Base-by-base conservation (phyloP, 345 rosid species). In the Rhizophora mangle region DNA sequence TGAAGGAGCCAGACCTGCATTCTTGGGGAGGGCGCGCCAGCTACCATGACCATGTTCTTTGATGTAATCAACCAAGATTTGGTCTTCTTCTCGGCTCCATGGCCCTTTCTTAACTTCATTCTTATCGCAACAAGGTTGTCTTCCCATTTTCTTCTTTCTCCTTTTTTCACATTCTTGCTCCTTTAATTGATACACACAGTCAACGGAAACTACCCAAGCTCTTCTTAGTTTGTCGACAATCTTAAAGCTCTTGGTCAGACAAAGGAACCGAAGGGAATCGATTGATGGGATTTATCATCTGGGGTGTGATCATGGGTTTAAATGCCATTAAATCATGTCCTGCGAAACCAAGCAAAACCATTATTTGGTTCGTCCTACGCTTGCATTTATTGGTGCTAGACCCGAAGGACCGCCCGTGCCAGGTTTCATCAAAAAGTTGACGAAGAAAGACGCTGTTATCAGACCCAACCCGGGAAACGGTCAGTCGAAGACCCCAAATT, bases 1-100 rank as follows among this genome's bases (percentile, higher is more conserved):
- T 37, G 36, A 64, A 18, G n/a, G 21, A 27, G 7, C 47, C 20
- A 13, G 26, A 73, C 98, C 95, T 2, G 96, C 98, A 83, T 92
- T 87, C 74, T 88, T 83, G 10, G 98, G 98, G 46, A 92, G 91
- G 9, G 91, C 85, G 65, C 96, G 87, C 98, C 98, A 92, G 62
- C 87, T 88, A 22, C 98, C 93, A 55, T 80, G 88, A 5, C 98
- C 98, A 75, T 93, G 90, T 70, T 80, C 82, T 11, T 89, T 81
- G 68, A 93, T 89, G 72, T 89, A 93, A 54, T 83, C 89, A 60
- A 82, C 49, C 65, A 93, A 79, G 63, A 83, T 90, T 76, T 80
- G 80, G 66, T 92, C 98, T 78, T 92, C 98, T 69, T 92, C 98
- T 20, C 86, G 77, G 5, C 93, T 92, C 98, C 98, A 92, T 11